Evolutionary conservation across 2,329 filamentous ascomycete genomes (phyloP).

Genomic region (Exserohilum turcica): DNA sequence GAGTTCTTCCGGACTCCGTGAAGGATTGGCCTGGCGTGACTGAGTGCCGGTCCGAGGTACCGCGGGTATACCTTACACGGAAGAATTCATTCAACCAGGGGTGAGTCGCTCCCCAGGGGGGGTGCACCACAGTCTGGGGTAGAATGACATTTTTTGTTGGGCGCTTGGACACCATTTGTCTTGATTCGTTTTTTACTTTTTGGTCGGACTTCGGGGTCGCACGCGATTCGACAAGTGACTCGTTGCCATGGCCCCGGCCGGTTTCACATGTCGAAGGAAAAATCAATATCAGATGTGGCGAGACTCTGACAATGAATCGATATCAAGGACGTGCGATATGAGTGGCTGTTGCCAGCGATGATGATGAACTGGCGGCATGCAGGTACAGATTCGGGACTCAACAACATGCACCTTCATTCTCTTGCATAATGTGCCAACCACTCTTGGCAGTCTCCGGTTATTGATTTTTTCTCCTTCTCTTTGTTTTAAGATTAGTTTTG

Average conservation of each 20-base stretch:
- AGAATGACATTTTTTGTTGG: not conserved
- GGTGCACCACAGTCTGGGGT: not conserved
- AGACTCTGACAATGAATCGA: not conserved
- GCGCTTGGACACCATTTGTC: not conserved
- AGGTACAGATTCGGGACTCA: slow-evolving; percentile 3
- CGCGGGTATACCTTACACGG: slow-evolving; percentile 2
- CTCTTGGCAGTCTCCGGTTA: not conserved
- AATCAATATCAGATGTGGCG: not conserved
- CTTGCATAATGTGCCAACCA: not conserved
- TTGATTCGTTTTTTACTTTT: not conserved
- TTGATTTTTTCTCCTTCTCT: not conserved
- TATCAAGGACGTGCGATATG: not conserved
- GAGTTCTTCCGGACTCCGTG: slow-evolving; percentile 3
- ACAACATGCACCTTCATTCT: slow-evolving; percentile 3
- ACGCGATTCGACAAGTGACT: not conserved
- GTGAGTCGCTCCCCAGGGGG: not conserved
- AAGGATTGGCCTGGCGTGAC: not conserved
- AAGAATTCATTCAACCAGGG: not conserved
- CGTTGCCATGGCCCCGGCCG: not conserved
- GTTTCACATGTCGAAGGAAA: slow-evolving; percentile 5
- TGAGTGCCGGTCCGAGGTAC: slow-evolving; percentile 11
- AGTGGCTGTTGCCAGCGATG: not conserved
- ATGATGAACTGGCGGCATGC: slow-evolving; percentile 10
- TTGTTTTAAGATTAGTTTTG: not conserved
- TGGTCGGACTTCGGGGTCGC: not conserved